Conservation (phyloP, 805 yeast species). For the Limtongia smithiae region DNA sequence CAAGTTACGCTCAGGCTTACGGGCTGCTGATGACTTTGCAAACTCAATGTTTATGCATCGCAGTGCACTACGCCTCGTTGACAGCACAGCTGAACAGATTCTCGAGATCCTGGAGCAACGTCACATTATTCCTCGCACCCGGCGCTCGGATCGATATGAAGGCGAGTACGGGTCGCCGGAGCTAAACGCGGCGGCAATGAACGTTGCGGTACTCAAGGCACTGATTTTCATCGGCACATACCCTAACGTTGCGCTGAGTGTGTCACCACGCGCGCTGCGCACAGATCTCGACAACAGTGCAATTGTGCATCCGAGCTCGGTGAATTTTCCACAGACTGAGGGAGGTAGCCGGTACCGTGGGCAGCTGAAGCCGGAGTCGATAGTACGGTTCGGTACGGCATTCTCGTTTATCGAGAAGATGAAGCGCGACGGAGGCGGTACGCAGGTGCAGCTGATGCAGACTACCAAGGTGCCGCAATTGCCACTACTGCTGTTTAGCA, state of each 20-base stretch:
- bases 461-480: constrained; percentile 1
- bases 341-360: constrained; percentile 11
- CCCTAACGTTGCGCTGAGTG: constrained; percentile 20
- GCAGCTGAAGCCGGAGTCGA: neutral
- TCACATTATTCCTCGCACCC: constrained; percentile 10
- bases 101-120: constrained; percentile 17
- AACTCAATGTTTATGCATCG: constrained; percentile 6
- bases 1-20: neutral
- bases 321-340: constrained; percentile 17
- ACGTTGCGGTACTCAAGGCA: constrained; percentile 13
- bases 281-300: constrained; percentile 19
- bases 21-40: constrained; percentile 18
- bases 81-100: constrained; percentile 17
- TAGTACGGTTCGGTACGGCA: constrained; percentile 12
- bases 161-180: constrained; percentile 16
- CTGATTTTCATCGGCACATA: constrained; percentile 17
- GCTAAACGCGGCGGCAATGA: constrained; percentile 14
- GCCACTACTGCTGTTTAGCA: constrained; percentile 12
- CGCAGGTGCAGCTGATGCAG: constrained; percentile 15
- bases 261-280: constrained; percentile 4
- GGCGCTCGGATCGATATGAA: constrained; percentile 6
- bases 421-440: constrained; percentile 13
- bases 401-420: constrained; percentile 20
- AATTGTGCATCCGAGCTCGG: constrained; percentile 17
- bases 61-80: constrained; percentile 6